phyloP scores from a whole-genome alignment of 2,329 filamentous ascomycete species.

The Blastomyces gilchristii region DNA sequence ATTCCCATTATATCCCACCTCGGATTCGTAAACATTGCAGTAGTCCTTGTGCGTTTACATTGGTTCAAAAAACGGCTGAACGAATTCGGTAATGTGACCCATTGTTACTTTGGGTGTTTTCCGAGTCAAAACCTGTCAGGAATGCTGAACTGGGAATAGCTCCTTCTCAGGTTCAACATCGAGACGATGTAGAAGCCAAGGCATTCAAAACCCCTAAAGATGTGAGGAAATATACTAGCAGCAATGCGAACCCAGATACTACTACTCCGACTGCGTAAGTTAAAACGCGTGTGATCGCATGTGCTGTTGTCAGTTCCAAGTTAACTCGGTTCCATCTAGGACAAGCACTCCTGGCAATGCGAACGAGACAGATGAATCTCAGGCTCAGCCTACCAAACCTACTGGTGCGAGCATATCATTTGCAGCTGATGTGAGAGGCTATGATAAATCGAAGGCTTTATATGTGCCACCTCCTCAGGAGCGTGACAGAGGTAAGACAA shows the following conservation, averaged over 20 bases:
- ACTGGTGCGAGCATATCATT: conserved; percentile 1
- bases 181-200: conserved; percentile 1
- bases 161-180: conserved; percentile 1
- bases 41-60: conserved; percentile 39
- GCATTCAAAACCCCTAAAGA: not conserved
- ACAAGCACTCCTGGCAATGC: not conserved
- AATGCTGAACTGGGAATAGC: conserved; percentile 1
- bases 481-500: conserved; percentile 3
- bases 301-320: not conserved
- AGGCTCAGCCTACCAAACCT: not conserved
- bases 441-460: conserved; percentile 6
- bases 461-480: not conserved
- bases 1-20: conserved; percentile 41
- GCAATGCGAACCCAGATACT: no score
- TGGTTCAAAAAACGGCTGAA: conserved; percentile 43
- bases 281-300: not conserved
- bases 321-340: not conserved
- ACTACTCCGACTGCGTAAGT: not conserved
- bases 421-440: conserved; percentile 3
- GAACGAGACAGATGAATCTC: not conserved
- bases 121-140: not conserved
- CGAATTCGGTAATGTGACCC: conserved; percentile 22
- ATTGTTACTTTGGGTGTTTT: not conserved
- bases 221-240: not conserved
- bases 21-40: conserved; percentile 41